Evolutionary conservation across 495 filamentous ascomycete genomes (phyloP), one percentile per base, ranked within the genome.

Genomic region (Penicillium soppii): DNA sequence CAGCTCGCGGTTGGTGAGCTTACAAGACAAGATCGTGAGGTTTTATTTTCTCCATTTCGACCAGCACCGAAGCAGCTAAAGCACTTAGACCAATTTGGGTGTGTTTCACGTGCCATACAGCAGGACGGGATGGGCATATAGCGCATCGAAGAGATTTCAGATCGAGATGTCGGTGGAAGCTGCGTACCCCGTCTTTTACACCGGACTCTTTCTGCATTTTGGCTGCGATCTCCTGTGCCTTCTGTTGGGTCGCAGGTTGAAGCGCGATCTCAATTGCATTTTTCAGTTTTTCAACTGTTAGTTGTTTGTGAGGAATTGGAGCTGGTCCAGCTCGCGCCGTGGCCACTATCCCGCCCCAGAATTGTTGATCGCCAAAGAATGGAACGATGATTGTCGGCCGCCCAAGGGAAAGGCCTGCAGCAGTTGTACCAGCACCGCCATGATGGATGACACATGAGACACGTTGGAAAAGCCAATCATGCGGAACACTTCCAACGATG

Each of bases 351-450:
- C 79, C 70, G 15, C 89, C 89, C 89, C 89, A 92, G 53, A 91
- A 92, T 1, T 86, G 84, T 60, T 92, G 88, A 48, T 92, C 89
- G 4, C 89, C 89, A 57, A 94, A 92, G 70, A 94, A 94, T 0
- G 89, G 89, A 7, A 94, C 82, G 20, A 94, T 77, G 1, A 89
- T 77, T 0, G 89, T 92, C 3, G 89, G 89, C 29, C 80, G 78
- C 1, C 85, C 87, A 0, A 76, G 67, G 3, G 82, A 74, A 39
- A 94, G 82, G 4, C 89, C 88, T 2, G 82, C 83, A 2, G 89
- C 89, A 8, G 86, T 91, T 8, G 89, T 92, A 22, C 89, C 89
- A 6, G 89, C 89, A 25, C 89, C 89, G 27, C 89, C 89, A 52
- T 92, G 89, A 48, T 95, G 89, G 10, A 90, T 83, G 2, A 95